phyloP scores from a whole-genome alignment of 1,139 yeast genomes.

The Pichiaceae sp. region DNA sequence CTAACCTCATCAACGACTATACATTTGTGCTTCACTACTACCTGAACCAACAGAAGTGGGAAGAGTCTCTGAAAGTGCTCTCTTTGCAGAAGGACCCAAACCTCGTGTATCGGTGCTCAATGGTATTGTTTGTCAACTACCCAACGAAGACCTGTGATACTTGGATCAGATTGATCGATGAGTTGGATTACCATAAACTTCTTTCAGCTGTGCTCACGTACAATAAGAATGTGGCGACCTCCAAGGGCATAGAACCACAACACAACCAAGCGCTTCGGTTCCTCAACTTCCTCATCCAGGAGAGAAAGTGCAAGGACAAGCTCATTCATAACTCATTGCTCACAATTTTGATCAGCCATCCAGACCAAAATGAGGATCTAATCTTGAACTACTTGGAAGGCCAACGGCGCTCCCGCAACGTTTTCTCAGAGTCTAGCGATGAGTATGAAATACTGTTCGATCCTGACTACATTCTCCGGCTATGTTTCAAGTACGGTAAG shows the following conservation, averaged over 20 bases:
- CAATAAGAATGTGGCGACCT: conserved; percentile 35
- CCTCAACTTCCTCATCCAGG: conserved; percentile 50
- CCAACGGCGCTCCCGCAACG: conserved; percentile 15
- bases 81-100: conserved; percentile 37
- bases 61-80: conserved; percentile 55
- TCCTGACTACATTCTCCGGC: conserved; percentile 63
- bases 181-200: conserved; percentile 47
- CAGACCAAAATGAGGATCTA: conserved; percentile 32
- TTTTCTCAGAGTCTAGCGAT: conserved; percentile 7
- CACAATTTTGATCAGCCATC: conserved; percentile 61
- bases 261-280: conserved; percentile 63
- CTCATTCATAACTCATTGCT: conserved; percentile 65
- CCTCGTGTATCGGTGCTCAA: conserved; percentile 57
- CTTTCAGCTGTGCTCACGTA: conserved; percentile 72
- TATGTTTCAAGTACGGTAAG: conserved; percentile 56
- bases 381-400: conserved; percentile 38
- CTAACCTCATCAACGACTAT: conserved; percentile 61
- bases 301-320: conserved; percentile 37
- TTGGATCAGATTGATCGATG: conserved; percentile 55
- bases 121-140: conserved; percentile 55
- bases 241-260: conserved; percentile 22
- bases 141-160: conserved; percentile 68
- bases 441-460: conserved; percentile 35
- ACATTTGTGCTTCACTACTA: conserved; percentile 63
- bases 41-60: conserved; percentile 66